A percentile compares a stretch with the other conserved stretches of the same genome.
Conservation (phyloP, 257 asterid species). For the Galeopsis tetrahit region DNA sequence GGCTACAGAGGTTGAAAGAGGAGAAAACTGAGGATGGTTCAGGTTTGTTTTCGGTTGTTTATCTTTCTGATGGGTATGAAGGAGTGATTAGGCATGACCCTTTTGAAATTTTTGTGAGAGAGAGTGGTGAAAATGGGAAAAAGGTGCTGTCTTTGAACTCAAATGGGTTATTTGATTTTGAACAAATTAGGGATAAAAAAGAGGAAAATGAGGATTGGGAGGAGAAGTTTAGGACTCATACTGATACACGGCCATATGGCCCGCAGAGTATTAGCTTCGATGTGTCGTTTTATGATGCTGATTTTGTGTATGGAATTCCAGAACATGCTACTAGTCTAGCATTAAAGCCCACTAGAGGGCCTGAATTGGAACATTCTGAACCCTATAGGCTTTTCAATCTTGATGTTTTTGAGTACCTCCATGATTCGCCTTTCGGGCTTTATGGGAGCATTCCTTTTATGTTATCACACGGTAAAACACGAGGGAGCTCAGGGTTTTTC, state of each 20-base stretch:
- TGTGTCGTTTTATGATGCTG: conserved; percentile 92
- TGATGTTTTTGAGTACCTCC: conserved; percentile 85
- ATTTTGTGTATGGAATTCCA: conserved; percentile 93
- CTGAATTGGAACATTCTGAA: conserved; percentile 85
- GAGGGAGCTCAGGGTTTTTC: conserved; percentile 95
- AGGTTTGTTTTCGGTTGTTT: conserved; percentile 59
- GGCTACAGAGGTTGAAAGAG: conserved; percentile 70
- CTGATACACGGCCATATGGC: conserved; percentile 84
- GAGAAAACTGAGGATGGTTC: conserved; percentile 61
- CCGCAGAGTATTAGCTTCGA: conserved; percentile 96
- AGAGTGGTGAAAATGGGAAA: conserved; percentile 63
- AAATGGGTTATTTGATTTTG: conserved; percentile 90
- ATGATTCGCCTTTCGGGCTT: conserved; percentile 93
- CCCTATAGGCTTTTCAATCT: conserved; percentile 94
- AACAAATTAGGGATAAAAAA: conserved; percentile 72
- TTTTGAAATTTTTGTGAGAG: conserved; percentile 89
- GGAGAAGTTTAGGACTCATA: conserved; percentile 86
- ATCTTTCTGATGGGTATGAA: conserved; percentile 84
- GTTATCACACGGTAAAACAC: conserved; percentile 81
- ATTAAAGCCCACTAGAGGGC: conserved; percentile 86
- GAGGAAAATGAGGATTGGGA: conserved; percentile 89
- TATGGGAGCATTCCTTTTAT: conserved; percentile 92
- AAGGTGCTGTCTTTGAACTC: conserved; percentile 85
- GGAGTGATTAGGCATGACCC: conserved; percentile 91
- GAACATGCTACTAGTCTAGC: conserved; percentile 96